Evolutionary conservation across 2,329 filamentous ascomycete species (phyloP).

Genomic region (Pyrenophora tritici-repentis): DNA sequence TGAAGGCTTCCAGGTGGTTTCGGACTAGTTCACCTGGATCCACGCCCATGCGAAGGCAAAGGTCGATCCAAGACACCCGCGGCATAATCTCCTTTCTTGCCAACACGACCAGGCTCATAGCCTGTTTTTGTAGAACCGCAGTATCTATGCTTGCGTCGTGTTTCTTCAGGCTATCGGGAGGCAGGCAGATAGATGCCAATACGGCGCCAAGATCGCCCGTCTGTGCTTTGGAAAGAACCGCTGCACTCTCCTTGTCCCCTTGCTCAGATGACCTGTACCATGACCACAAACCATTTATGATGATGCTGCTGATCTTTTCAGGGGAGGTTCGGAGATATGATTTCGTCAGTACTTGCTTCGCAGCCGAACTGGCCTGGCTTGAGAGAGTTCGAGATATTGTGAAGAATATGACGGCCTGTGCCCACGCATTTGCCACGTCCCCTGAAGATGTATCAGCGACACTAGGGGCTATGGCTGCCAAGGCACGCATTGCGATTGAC

Average conservation of each 20-base stretch:
- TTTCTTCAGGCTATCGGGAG: conserved; percentile 56
- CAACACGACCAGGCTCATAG: conserved; percentile 77
- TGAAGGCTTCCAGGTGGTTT: conserved; percentile 65
- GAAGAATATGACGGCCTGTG: conserved; percentile 81
- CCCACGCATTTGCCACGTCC: conserved; percentile 72
- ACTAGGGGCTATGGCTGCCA: conserved; percentile 64
- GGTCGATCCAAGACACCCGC: conserved; percentile 82
- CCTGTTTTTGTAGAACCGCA: conserved; percentile 66
- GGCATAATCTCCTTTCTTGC: conserved; percentile 79
- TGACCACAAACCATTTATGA: conserved; percentile 77
- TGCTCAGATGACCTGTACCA: conserved; percentile 72
- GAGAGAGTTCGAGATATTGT: conserved; percentile 68
- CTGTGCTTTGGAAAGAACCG: conserved; percentile 67
- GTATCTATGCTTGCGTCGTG: conserved; percentile 53
- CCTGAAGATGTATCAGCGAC: conserved; percentile 56
- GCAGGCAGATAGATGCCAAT: conserved; percentile 66
- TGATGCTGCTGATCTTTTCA: conserved; percentile 61
- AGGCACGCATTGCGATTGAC: conserved; percentile 73
- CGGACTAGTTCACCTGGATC: conserved; percentile 81
- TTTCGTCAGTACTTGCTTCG: conserved; percentile 64
- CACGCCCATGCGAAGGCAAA: conserved; percentile 76
- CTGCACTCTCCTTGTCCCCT: conserved; percentile 78
- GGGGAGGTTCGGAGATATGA: conserved; percentile 66
- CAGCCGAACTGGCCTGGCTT: conserved; percentile 66
- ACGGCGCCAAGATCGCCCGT: conserved; percentile 66